Conservation (phyloP, 2,329 filamentous ascomycete species). For the Trichoderma polysporum region DNA sequence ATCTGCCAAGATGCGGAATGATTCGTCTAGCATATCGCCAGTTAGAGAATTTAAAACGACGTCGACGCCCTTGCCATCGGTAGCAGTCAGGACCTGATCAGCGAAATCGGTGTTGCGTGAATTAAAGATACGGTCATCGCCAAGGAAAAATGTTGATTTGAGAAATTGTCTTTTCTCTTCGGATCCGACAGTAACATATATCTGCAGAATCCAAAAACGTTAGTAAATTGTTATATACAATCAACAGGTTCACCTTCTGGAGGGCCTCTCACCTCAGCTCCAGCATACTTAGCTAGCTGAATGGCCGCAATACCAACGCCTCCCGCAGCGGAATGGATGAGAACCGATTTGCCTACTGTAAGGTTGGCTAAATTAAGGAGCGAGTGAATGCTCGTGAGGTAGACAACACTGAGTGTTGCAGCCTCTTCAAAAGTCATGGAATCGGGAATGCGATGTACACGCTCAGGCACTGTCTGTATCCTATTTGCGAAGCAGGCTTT, state of each 20-base stretch:
- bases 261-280: neutral
- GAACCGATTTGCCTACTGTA: slow-evolving; percentile 26
- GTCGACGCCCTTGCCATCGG: neutral
- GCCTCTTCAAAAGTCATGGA: slow-evolving; percentile 34
- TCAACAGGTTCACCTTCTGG: slow-evolving; percentile 26
- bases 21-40: neutral
- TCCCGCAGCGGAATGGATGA: slow-evolving; percentile 36
- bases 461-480: neutral
- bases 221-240: slow-evolving; percentile 33
- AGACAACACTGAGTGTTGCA: slow-evolving; percentile 32
- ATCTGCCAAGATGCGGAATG: neutral
- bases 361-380: neutral
- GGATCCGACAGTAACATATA: neutral
- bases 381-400: neutral
- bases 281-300: slow-evolving; percentile 25
- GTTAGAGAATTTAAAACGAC: slow-evolving; percentile 25
- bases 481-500: neutral
- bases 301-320: slow-evolving; percentile 35
- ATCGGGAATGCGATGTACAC: neutral
- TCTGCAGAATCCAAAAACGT: slow-evolving; percentile 22
- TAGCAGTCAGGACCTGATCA: slow-evolving; percentile 21
- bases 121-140: slow-evolving; percentile 32
- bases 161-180: neutral
- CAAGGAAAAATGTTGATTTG: slow-evolving; percentile 28
- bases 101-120: neutral